A percentile compares a stretch with the other conserved stretches of the same genome.
Evolutionary conservation across 192 early-diverging fungal genomes (phyloP).

Genomic region (Coemansia sp.): DNA sequence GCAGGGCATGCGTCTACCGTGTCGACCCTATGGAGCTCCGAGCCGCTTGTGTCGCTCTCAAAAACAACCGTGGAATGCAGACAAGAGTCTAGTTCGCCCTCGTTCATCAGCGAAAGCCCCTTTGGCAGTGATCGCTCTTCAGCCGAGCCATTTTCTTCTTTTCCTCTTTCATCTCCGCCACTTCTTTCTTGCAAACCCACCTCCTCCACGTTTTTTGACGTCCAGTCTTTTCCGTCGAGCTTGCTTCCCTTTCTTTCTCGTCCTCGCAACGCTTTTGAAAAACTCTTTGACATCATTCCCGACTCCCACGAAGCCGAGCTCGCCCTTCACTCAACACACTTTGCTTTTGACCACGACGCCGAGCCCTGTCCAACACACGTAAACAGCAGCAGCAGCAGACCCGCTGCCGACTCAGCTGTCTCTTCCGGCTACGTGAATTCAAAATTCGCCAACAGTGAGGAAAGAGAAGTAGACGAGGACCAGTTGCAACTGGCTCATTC

Average conservation of each 20-base stretch:
- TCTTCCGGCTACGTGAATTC: not conserved
- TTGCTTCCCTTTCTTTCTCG: slow-evolving; percentile 7
- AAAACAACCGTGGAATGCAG: slow-evolving; percentile 42
- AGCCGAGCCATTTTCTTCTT: slow-evolving; percentile 8
- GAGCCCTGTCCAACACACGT: not conserved
- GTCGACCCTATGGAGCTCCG: slow-evolving; percentile 15
- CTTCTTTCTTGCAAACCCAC: slow-evolving; percentile 27
- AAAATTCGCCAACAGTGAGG: not conserved
- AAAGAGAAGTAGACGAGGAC: not conserved
- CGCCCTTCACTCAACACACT: slow-evolving; percentile 8
- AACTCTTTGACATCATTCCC: slow-evolving; percentile 31
- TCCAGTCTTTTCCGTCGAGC: slow-evolving; percentile 28
- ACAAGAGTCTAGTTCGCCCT: slow-evolving; percentile 9
- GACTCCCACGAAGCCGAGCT: slow-evolving; percentile 6
- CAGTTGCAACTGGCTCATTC: not conserved
- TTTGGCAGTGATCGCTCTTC: not conserved
- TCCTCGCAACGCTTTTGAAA: slow-evolving; percentile 37
- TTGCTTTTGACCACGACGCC: slow-evolving; percentile 17
- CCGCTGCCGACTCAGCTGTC: not conserved
- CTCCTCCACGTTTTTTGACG: slow-evolving; percentile 31
- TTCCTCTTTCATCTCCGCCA: not conserved
- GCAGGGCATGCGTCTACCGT: not conserved
- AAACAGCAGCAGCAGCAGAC: not conserved
- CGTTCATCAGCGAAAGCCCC: not conserved
- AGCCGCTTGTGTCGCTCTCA: slow-evolving; percentile 44